A percentile compares a stretch with the other conserved stretches of the same genome.
phyloP scores from a whole-genome alignment of 2,329 filamentous ascomycete genomes.

The Metarhizium brunneum region DNA sequence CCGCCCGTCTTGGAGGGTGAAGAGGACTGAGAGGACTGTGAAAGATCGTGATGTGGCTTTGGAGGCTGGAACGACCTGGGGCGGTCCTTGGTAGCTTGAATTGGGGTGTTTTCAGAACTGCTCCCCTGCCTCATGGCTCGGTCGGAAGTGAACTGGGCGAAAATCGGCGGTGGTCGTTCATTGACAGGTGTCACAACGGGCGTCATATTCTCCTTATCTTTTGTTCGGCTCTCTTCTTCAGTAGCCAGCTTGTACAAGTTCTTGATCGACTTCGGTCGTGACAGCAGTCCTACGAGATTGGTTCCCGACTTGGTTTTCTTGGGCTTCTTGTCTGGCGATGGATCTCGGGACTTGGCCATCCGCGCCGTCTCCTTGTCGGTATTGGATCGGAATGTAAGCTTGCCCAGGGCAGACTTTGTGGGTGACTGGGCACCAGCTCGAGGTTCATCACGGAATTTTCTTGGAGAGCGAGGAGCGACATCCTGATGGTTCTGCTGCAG shows the following conservation, averaged over 20 bases:
- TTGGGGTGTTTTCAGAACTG: neutral
- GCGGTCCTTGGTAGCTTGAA: conserved; percentile 27
- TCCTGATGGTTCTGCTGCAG: conserved; percentile 46
- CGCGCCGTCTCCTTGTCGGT: conserved; percentile 24
- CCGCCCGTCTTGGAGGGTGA: conserved; percentile 17
- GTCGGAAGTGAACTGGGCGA: conserved; percentile 56
- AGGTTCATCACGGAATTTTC: conserved; percentile 25
- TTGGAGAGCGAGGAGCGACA: conserved; percentile 27
- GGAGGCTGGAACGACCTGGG: conserved; percentile 41
- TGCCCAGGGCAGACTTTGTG: conserved; percentile 21
- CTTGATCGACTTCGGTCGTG: conserved; percentile 64
- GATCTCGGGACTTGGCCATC: conserved; percentile 31
- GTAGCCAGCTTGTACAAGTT: conserved; percentile 47
- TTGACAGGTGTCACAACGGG: conserved; percentile 30
- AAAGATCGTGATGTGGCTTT: conserved; percentile 10
- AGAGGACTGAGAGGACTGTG: conserved; percentile 7
- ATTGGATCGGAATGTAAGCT: conserved; percentile 35
- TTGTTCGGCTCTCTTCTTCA: conserved; percentile 43
- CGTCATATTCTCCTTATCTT: conserved; percentile 75
- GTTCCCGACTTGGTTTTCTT: conserved; percentile 78
- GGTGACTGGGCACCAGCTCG: conserved; percentile 1
- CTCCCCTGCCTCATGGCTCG: conserved; percentile 5
- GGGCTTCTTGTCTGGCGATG: conserved; percentile 46
- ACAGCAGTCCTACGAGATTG: conserved; percentile 69
- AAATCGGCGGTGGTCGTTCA: conserved; percentile 58